phyloP scores from a whole-genome alignment of 1,284 basidiomycete genomes.

The Malassezia furfur region DNA sequence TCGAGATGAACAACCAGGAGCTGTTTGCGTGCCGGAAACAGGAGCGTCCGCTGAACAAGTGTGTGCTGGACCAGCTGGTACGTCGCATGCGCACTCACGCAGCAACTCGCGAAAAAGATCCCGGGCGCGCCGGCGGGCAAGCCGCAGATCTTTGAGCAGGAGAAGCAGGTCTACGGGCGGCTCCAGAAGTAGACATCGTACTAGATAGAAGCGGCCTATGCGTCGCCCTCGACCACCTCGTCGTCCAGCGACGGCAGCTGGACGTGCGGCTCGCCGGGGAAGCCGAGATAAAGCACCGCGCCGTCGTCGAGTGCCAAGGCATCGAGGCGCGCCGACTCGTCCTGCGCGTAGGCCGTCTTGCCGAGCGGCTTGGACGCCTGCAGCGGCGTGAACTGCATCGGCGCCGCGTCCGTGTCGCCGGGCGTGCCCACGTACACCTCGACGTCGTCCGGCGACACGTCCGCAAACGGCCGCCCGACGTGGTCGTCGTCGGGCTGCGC shows the following conservation, averaged over 20 bases:
- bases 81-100: constrained; percentile 5
- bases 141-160: constrained; percentile 79
- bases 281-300: constrained; percentile 12
- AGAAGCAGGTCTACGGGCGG: constrained; percentile 58
- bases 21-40: constrained; percentile 82
- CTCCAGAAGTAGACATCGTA: constrained; percentile 13
- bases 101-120: constrained; percentile 87
- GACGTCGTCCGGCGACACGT: background rate
- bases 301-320: constrained; percentile 2
- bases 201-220: background rate
- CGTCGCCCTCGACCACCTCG: constrained; percentile 1
- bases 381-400: background rate
- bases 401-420: background rate
- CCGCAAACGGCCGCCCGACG: constrained; percentile 6
- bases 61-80: constrained; percentile 86
- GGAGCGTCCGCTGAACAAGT: constrained; percentile 81
- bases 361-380: background rate
- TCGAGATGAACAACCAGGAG: constrained; percentile 91
- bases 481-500: constrained; percentile 9
- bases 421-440: background rate
- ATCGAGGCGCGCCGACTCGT: constrained; percentile 1
- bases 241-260: constrained; percentile 12
- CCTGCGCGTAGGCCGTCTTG: background rate
- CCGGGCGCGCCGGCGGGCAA: constrained; percentile 79
- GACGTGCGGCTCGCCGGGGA: constrained; percentile 6